Evolutionary conservation across 208 protist species (phyloP), one percentile per base, ranked within the genome.

Genomic region (Leishmania arabica): DNA sequence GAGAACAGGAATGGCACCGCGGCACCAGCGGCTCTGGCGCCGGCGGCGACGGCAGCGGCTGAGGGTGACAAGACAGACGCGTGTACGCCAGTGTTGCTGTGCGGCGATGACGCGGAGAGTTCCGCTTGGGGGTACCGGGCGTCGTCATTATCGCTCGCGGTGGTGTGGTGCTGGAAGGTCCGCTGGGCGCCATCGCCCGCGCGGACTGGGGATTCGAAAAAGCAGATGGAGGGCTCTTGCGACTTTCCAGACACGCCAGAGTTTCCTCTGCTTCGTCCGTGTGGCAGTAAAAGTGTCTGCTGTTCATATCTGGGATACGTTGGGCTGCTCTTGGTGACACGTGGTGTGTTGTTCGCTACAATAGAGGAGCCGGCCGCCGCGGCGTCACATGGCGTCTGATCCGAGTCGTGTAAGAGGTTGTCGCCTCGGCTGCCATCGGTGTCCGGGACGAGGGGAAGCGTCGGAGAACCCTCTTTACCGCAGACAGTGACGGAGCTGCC

Each of bases 1-100:
- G 80, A 77, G 47, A 79, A 79, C 37, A 84, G 66, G 68, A 78
- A 76, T 0, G 74, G 80, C 65, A 76, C 74, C 2, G 34, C 40
- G 1, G 68, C 68, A 0, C 56, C 75, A 4, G 80, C 75, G 4
- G 75, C 80, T 45, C 75, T 27, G n/a, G 76, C 75, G 27, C 45
- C 69, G 45, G 69, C 69, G 27, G 42, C 68, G 19, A n/a, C 66
- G 74, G 31, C 42, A 45, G 42, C 42, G 45, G 27, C 49, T 60
- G 45, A 34, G 8, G 68, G 49, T 72, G 42, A 31, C 9, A 49
- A 24, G 15, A 17, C 68, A n/a, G 68, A 17, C 19, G 66, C 69
- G 45, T 75, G 47, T 3, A 79, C 65, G 34, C 53, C 74, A 31
- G 73, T 60, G 9, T 66, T 79, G 40, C 49, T 64, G 53, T 66